phyloP scores from a whole-genome alignment of 768 basidiomycete genomes.

The Phaeotremella skinneri region DNA sequence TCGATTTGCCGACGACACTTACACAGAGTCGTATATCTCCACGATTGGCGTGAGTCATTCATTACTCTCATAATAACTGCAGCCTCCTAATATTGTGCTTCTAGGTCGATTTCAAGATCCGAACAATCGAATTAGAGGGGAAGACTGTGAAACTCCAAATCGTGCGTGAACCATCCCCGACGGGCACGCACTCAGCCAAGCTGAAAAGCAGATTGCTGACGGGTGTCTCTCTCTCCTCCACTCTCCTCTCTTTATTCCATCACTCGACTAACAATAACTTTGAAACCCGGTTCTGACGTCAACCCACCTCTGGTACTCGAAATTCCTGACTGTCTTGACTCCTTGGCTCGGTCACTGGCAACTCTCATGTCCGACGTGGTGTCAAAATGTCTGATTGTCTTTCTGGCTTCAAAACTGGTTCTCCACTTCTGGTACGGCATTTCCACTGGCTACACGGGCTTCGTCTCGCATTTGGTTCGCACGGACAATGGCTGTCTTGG shows the following conservation, averaged over 20 bases:
- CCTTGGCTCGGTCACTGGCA: too few relatives aligned
- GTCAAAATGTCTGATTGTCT: too few relatives aligned
- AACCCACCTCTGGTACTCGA: not conserved
- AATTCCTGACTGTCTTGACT: not conserved
- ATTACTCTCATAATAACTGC: too few relatives aligned
- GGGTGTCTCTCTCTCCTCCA: conserved; percentile 1
- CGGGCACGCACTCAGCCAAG: conserved; percentile 19
- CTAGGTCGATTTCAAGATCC: conserved; percentile 60
- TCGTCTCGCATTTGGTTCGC: not conserved
- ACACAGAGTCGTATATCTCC: conserved; percentile 98
- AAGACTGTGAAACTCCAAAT: conserved; percentile 99
- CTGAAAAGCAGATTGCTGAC: conserved; percentile 16
- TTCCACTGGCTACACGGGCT: not conserved
- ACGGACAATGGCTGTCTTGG: too few relatives aligned
- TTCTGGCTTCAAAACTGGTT: too few relatives aligned
- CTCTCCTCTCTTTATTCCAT: conserved; percentile 1
- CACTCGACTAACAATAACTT: conserved; percentile 6
- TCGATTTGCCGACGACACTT: conserved; percentile 96
- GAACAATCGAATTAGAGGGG: conserved; percentile 96
- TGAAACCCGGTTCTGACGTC: too few relatives aligned
- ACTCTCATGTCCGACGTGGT: too few relatives aligned
- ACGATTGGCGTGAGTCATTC: conserved; percentile 77
- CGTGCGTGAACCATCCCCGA: conserved; percentile 57
- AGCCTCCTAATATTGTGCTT: conserved; percentile 4
- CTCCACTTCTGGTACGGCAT: conserved; percentile 3